Evolutionary conservation across 257 asterid species (phyloP).

Genomic region (Fraxinus quadrangulata): DNA sequence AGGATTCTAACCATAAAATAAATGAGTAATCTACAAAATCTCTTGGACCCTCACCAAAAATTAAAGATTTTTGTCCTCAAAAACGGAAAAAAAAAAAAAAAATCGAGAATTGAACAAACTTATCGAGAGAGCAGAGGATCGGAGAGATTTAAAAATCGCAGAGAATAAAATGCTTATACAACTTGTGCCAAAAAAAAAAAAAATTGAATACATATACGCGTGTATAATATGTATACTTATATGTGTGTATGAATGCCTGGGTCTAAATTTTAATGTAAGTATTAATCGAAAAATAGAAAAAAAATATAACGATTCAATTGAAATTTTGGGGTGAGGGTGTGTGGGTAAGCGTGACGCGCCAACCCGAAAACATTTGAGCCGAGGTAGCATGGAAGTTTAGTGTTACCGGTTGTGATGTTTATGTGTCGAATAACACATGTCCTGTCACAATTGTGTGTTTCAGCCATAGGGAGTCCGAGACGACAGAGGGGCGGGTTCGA

Average conservation of each 20-base stretch:
- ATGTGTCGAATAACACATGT: slow-evolving; percentile 9
- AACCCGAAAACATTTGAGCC: slow-evolving; percentile 35
- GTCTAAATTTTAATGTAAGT: slow-evolving; percentile 3
- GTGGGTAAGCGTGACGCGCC: slow-evolving; percentile 43
- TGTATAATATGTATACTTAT: slow-evolving; percentile 18
- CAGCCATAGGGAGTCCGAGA: neutral
- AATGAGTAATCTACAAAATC: neutral
- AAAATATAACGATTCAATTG: slow-evolving; percentile 24
- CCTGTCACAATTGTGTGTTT: slow-evolving; percentile 13
- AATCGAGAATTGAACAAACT: neutral
- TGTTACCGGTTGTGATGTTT: slow-evolving; percentile 11
- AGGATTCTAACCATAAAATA: slow-evolving; percentile 8
- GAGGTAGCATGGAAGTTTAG: slow-evolving; percentile 21
- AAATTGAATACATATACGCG: slow-evolving; percentile 14
- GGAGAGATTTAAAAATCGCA: neutral
- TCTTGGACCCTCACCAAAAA: neutral
- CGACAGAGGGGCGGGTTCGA: no score
- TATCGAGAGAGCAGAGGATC: neutral
- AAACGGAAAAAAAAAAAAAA: neutral
- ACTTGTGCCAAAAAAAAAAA: neutral
- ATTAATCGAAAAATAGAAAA: neutral
- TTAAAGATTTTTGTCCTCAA: neutral
- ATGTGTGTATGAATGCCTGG: slow-evolving; percentile 26
- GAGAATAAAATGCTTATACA: neutral
- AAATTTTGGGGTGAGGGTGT: slow-evolving; percentile 18